These are phyloP conservation scores for Mycena rebaudengoi DNA, from an alignment of 768 basidiomycete species.

Conservation along the genomic window DNA sequence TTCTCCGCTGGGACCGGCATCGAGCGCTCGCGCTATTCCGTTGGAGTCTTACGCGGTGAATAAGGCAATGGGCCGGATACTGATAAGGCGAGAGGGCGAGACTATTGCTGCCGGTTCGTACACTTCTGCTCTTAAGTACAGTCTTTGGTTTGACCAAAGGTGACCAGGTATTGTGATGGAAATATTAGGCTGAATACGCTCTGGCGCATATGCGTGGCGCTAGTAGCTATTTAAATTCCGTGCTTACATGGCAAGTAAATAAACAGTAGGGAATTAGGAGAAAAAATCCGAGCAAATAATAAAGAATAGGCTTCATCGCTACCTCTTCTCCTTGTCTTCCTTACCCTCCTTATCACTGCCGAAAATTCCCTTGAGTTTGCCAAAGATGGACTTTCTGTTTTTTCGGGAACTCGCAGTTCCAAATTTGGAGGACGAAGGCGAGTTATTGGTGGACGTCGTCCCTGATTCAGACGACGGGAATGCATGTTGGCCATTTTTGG, in stretches of 20 bases:
- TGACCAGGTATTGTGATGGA: slow-evolving; percentile 59
- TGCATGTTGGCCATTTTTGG: slow-evolving; percentile 27
- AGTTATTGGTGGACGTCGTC: slow-evolving; percentile 28
- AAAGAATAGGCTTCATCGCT: neutral
- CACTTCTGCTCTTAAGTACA: neutral
- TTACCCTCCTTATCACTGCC: slow-evolving; percentile 54
- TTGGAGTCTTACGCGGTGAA: slow-evolving; percentile 87
- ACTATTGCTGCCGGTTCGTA: slow-evolving; percentile 88
- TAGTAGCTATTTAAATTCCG: neutral
- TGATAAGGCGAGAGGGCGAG: slow-evolving; percentile 90
- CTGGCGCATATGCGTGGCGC: neutral
- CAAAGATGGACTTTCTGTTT: slow-evolving; percentile 63
- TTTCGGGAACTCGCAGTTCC: slow-evolving; percentile 50
- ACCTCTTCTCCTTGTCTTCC: slow-evolving; percentile 43
- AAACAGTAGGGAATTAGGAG: neutral
- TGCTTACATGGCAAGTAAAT: neutral
- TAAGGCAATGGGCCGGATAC: slow-evolving; percentile 95
- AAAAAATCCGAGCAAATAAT: neutral
- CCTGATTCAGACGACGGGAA: slow-evolving; percentile 37
- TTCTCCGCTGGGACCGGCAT: slow-evolving; percentile 54
- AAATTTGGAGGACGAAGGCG: slow-evolving; percentile 47
- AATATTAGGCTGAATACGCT: slow-evolving; percentile 38
- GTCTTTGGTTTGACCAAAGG: slow-evolving; percentile 1
- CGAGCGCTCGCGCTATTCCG: slow-evolving; percentile 70
- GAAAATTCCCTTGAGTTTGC: slow-evolving; percentile 62